A percentile compares a stretch with the other conserved stretches of the same genome.
Conservation (phyloP, 2,329 filamentous ascomycete genomes). For the Botryotinia globosa region DNA sequence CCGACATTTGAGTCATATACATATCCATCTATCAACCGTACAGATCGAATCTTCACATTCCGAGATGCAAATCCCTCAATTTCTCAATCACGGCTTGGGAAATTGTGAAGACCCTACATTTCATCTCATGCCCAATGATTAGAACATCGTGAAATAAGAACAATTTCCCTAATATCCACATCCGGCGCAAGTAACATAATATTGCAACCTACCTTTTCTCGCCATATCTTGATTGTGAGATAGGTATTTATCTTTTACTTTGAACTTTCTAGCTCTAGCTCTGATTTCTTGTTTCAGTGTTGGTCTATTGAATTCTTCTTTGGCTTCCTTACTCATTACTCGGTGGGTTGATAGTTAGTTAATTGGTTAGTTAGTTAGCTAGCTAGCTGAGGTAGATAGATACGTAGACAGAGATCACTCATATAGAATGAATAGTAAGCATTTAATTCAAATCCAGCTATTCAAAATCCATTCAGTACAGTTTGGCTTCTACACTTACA, state of each 20-base stretch:
- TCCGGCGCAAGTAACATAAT: background rate
- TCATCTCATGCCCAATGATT: background rate
- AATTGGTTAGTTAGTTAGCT: background rate
- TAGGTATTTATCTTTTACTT: background rate
- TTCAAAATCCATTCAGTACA: background rate
- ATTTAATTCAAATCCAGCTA: too few species aligned
- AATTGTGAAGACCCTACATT: background rate
- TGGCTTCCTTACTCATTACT: background rate
- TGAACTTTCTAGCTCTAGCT: background rate
- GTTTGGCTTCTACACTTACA: background rate
- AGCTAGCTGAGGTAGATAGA: background rate
- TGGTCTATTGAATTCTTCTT: background rate
- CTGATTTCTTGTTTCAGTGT: background rate
- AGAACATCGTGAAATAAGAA: background rate
- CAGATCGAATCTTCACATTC: background rate
- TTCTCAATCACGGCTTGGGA: background rate
- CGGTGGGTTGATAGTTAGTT: too few species aligned
- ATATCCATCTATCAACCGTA: background rate
- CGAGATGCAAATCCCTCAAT: background rate
- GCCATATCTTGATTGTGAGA: background rate
- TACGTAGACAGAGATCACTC: background rate
- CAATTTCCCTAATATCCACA: background rate
- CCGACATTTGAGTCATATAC: background rate
- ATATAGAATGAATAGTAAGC: background rate
- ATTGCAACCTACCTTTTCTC: background rate